Percentiles rank a stretch among this genome's conserved stretches.
Conservation (phyloP, 2,329 filamentous ascomycete genomes). For the Fusarium chaquense region DNA sequence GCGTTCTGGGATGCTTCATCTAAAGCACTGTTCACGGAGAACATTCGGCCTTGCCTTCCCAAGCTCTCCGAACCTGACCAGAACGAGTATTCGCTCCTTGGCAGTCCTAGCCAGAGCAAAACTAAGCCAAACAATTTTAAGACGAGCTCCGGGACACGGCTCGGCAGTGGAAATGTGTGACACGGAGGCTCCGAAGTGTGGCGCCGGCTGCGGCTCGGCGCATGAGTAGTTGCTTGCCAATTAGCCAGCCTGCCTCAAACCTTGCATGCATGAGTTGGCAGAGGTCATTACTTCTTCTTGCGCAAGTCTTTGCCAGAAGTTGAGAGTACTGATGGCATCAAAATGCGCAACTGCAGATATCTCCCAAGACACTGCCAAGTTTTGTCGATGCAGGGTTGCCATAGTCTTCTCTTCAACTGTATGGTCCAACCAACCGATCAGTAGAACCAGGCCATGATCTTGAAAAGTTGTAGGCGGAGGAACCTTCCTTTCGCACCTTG, state of each 20-base stretch:
- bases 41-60: slow-evolving; percentile 14
- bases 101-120: slow-evolving; percentile 15
- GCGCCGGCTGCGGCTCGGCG: slow-evolving; percentile 28
- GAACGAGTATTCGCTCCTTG: slow-evolving; percentile 19
- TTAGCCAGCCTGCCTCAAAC: not conserved
- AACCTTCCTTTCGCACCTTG: not conserved
- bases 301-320: not conserved
- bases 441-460: not conserved
- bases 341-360: not conserved
- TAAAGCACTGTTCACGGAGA: slow-evolving; percentile 10
- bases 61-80: not conserved
- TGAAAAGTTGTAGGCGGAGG: not conserved
- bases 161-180: slow-evolving; percentile 27
- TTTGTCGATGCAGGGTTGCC: not conserved
- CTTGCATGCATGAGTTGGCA: not conserved
- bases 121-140: slow-evolving; percentile 5
- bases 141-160: slow-evolving; percentile 21
- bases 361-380: not conserved
- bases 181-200: slow-evolving; percentile 35
- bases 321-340: not conserved
- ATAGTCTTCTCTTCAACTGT: not conserved
- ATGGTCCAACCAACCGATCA: not conserved
- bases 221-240: slow-evolving; percentile 13
- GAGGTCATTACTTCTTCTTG: not conserved
- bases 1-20: not conserved